Evolutionary conservation across 176 grass and related monocot species (phyloP), one percentile per base, ranked within the genome.

Genomic region (Zoysia pacifica): DNA sequence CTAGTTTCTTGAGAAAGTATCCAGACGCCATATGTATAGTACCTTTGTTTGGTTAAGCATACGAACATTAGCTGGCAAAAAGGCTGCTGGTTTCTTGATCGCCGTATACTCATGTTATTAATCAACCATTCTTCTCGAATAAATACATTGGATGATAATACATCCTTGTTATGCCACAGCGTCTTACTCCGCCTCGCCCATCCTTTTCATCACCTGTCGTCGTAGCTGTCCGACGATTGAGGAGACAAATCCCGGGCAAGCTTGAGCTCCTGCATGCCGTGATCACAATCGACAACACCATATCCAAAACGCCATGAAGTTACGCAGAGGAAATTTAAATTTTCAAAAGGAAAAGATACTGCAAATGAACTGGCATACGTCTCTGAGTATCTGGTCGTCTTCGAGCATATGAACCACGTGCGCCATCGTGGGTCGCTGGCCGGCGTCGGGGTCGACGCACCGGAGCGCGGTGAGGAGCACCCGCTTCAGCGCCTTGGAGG

Each of bases 351-450:
- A 35, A 62, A 9, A 44, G 6, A 55, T 20, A 5, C 18, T n/a
- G 1, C 1, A 19, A 13, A 7, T 11, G 10, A 39, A 79, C 28
- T 0, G 28, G 28, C 28, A 35, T 93, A 94, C 95, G 46, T 94
- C 89, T 85, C 75, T 80, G 62, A 75, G 65, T 47, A 84, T 65
- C 35, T 81, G 76, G 43, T 87, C 92, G 49, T 97, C 90, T 89
- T 98, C 88, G 5, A 98, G 95, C 88, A 98, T 94, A 18, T 93
- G 92, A 20, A 94, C 86, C 1, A 94, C 87, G 52, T 94, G 90
- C 52, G 92, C 75, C 95, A 98, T 98, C 37, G 91, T 93, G 16
- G 95, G 95, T 20, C 95, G 72, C 59, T 93, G 91, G 48, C 64
- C 2, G 46, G 48, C 88, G 80, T 94, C 92, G 4, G 90, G 90